A percentile compares a stretch with the other conserved stretches of the same genome.
Evolutionary conservation across 2,329 filamentous ascomycete species (phyloP).

Genomic region (Chalaropsis ovoidea): DNA sequence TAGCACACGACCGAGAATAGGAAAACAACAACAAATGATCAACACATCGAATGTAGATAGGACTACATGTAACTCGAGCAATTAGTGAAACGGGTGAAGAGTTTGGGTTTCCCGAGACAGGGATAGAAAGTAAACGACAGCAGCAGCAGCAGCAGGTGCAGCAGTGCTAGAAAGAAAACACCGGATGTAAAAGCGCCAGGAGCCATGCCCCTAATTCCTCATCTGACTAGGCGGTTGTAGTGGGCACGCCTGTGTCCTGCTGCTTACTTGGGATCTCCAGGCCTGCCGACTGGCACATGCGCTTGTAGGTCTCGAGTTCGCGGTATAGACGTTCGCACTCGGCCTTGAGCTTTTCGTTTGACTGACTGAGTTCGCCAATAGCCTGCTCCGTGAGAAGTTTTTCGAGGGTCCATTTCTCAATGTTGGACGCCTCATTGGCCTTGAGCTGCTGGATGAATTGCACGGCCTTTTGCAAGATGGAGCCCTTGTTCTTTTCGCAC

Average conservation of each 20-base stretch:
- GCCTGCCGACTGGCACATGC: slow-evolving; percentile 51
- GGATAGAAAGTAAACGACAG: neutral
- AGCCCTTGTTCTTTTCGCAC: slow-evolving; percentile 98
- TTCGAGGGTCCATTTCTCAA: slow-evolving; percentile 86
- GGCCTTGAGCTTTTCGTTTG: slow-evolving; percentile 75
- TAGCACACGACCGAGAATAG: neutral
- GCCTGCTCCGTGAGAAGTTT: slow-evolving; percentile 85
- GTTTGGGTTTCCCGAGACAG: neutral
- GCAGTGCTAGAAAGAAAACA: slow-evolving; percentile 1
- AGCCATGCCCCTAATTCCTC: neutral
- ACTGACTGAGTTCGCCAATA: slow-evolving; percentile 74
- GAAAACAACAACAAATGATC: neutral
- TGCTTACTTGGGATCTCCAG: slow-evolving; percentile 33
- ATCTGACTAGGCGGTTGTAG: slow-evolving; percentile 11
- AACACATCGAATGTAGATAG: neutral
- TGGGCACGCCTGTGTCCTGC: slow-evolving; percentile 14
- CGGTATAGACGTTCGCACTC: slow-evolving; percentile 70
- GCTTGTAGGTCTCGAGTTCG: slow-evolving; percentile 71
- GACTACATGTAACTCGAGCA: neutral
- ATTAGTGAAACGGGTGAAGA: neutral
- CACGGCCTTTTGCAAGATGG: slow-evolving; percentile 85
- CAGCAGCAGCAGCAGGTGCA: too few relatives aligned
- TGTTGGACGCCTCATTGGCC: slow-evolving; percentile 86
- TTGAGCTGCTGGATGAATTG: slow-evolving; percentile 91
- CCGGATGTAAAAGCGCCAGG: neutral